Evolutionary conservation across 163 green algal species (phyloP), one percentile per base, ranked within the genome.

Genomic region (Chloromonas sp.): DNA sequence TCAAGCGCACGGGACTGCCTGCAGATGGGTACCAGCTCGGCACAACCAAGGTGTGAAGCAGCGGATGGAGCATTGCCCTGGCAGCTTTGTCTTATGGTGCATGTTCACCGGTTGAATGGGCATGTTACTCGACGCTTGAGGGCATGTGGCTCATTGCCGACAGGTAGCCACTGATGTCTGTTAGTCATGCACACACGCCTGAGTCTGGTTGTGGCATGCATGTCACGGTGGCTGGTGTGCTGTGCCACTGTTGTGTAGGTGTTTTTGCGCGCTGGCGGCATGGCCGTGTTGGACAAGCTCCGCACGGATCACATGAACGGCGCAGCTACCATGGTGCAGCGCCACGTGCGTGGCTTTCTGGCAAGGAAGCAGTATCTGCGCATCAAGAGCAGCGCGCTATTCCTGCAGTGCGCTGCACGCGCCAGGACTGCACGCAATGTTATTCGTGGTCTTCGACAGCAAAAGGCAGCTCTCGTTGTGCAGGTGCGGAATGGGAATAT

Each of bases 231-330:
- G 36, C 36, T 36, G 36, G 36, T 36, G 36, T 36, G 36, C 36
- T 36, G 36, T 36, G 36, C 36, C 36, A 36, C 36, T 11, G 66
- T 74, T 11, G 66, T 11, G 11, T 11, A 94, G 90, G 89, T 99
- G 1, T 99, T 99, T 91, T 90, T 99, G 86, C 92, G 97, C 14
- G 95, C 94, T 1, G 97, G 97, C 13, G 93, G 98, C 89, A 98
- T 99, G 94, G 97, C 96, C 0, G 85, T 94, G 82, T 92, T 99
- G 83, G 97, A 99, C 89, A 98, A 96, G 89, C 86, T 94, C 84
- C 91, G 97, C 78, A 96, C 91, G 0, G 95, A 99, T 59, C 87
- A 94, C 81, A 91, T 99, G 81, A 95, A 97, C 89, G 84, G 58
- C 0, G 92, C 94, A 1, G 97, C 97, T 2, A 91, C 92, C 15